Percentiles rank a stretch among this genome's conserved stretches.
Evolutionary conservation across 2,329 filamentous ascomycete genomes (phyloP).

Genomic region (Plectosphaerella plurivora): DNA sequence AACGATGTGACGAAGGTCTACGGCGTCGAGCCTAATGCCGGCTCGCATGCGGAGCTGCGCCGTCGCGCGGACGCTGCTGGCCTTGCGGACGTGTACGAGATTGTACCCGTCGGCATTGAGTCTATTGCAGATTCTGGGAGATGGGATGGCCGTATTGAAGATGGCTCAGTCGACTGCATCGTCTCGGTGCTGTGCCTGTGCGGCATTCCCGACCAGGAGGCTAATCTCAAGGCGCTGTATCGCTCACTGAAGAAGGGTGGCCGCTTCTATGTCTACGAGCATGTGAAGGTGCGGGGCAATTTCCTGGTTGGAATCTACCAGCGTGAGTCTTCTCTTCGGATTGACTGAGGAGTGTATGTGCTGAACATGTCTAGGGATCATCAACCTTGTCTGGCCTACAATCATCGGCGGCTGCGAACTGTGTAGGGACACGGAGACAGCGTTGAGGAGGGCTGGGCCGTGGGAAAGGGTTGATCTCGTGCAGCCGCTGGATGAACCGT

Average conservation of each 20-base stretch:
- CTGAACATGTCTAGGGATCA: conserved; percentile 29
- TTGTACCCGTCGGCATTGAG: conserved; percentile 60
- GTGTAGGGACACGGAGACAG: conserved; percentile 41
- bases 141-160: conserved; percentile 42
- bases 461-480: conserved; percentile 47
- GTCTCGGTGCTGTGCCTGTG: conserved; percentile 59
- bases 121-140: conserved; percentile 37
- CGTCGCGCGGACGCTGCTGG: conserved; percentile 44
- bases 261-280: conserved; percentile 60
- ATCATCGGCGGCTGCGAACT: conserved; percentile 49
- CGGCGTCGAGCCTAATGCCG: conserved; percentile 60
- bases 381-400: conserved; percentile 49
- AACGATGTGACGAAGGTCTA: conserved; percentile 39
- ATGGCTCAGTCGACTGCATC: conserved; percentile 52
- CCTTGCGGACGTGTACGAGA: conserved; percentile 53
- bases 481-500: conserved; percentile 32
- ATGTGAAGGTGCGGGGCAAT: conserved; percentile 40
- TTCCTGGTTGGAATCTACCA: conserved; percentile 43
- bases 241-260: conserved; percentile 56
- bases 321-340: conserved; percentile 30
- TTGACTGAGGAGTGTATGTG: neutral
- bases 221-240: conserved; percentile 52
- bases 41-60: conserved; percentile 44
- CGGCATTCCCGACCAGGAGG: conserved; percentile 56
- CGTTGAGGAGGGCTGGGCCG: conserved; percentile 41